Percentiles rank a stretch among this genome's conserved stretches.
These are phyloP conservation scores for Tulasnella sp. DNA, from an alignment of 768 basidiomycete genomes.

Conservation along the genomic window DNA sequence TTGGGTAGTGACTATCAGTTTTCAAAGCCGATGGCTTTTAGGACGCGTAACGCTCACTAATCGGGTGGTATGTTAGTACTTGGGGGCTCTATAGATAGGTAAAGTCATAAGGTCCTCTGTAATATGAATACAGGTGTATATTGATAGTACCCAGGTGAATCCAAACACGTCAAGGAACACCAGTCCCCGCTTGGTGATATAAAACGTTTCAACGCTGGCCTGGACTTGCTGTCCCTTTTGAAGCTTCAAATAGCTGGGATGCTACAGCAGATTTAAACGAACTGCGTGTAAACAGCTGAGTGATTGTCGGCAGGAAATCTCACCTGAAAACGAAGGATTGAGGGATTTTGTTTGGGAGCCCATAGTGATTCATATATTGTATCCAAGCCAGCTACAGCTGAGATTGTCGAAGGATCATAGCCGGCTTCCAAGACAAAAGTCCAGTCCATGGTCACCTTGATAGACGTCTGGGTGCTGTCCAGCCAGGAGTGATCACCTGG, in stretches of 20 bases:
- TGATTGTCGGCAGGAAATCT: no score
- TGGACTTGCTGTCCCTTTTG: constrained; percentile 1
- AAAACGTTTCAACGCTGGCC: background rate
- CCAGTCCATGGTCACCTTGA: constrained; percentile 11
- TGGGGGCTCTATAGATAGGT: background rate
- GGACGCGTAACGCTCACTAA: background rate
- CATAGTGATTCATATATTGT: background rate
- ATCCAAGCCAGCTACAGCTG: constrained; percentile 3
- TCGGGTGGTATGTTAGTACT: constrained; percentile 2
- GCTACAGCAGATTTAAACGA: no score
- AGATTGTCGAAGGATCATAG: background rate
- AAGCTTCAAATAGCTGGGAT: constrained; percentile 9
- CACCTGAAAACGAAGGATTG: background rate
- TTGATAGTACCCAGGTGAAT: background rate
- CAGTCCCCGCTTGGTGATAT: background rate
- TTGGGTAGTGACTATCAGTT: background rate
- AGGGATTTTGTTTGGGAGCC: background rate
- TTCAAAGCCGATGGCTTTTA: no score
- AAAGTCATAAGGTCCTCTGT: background rate
- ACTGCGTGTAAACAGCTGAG: no score
- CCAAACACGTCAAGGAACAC: constrained; percentile 10
- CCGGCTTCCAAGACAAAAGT: background rate
- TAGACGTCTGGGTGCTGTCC: constrained; percentile 8
- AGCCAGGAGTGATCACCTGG: background rate
- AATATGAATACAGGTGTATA: background rate